phyloP scores from a whole-genome alignment of 1,284 basidiomycete genomes.

The Cystobasidiaceae sp. region DNA sequence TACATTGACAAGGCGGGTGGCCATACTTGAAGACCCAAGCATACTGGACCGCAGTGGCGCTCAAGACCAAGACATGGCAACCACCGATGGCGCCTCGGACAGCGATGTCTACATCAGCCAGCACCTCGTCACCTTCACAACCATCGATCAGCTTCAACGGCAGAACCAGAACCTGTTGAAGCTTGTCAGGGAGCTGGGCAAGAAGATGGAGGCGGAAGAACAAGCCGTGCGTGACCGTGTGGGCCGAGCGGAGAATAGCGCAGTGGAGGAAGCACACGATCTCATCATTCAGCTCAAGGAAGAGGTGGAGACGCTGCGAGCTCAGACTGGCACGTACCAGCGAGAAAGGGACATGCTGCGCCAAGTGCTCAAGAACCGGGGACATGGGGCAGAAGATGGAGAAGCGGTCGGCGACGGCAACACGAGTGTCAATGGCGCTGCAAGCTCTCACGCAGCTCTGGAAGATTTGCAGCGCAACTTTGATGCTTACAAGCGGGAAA shows the following conservation, averaged over 20 bases:
- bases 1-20: slow-evolving; percentile 68
- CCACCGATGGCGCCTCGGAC: slow-evolving; percentile 50
- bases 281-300: slow-evolving; percentile 72
- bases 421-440: neutral
- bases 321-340: slow-evolving; percentile 67
- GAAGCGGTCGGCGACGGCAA: neutral
- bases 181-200: slow-evolving; percentile 62
- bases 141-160: slow-evolving; percentile 70
- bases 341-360: slow-evolving; percentile 82
- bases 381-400: neutral
- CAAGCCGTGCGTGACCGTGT: slow-evolving; percentile 28
- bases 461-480: slow-evolving; percentile 68
- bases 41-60: slow-evolving; percentile 61
- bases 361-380: slow-evolving; percentile 53
- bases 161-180: slow-evolving; percentile 85
- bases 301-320: slow-evolving; percentile 66
- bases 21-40: slow-evolving; percentile 71
- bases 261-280: slow-evolving; percentile 77
- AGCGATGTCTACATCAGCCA: slow-evolving; percentile 81
- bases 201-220: slow-evolving; percentile 47
- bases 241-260: slow-evolving; percentile 57
- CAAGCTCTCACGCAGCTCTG: slow-evolving; percentile 50
- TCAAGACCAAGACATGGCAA: slow-evolving; percentile 46
- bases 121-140: slow-evolving; percentile 81
- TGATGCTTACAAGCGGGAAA: slow-evolving; percentile 70